A percentile compares a stretch with the other conserved stretches of the same genome.
phyloP scores from a whole-genome alignment of 768 basidiomycete genomes.

The Mrakia hoshinonis region DNA sequence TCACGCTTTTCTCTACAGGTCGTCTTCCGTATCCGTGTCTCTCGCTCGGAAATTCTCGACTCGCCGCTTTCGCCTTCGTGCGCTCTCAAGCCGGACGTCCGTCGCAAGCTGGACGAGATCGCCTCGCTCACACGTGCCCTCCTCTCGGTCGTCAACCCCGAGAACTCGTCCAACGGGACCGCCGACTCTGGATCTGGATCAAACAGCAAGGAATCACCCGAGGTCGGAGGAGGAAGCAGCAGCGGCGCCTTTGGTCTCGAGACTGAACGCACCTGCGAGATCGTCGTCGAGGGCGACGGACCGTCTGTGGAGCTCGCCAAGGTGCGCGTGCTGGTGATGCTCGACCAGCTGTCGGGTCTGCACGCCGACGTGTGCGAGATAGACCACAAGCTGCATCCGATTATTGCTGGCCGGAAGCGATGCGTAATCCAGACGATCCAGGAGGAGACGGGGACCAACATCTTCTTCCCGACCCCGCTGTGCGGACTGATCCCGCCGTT shows the following conservation, averaged over 20 bases:
- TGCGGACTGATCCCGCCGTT: conserved; percentile 58
- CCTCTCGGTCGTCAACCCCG: conserved; percentile 64
- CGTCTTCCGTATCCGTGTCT: conserved; percentile 76
- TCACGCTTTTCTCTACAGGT: conserved; percentile 51
- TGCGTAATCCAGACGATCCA: conserved; percentile 79
- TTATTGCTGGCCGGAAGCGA: conserved; percentile 83
- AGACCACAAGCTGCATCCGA: conserved; percentile 85
- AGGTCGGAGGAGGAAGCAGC: conserved; percentile 23
- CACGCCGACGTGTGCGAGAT: conserved; percentile 87
- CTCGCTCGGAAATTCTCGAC: conserved; percentile 88
- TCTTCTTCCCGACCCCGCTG: conserved; percentile 84
- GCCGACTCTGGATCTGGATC: conserved; percentile 25
- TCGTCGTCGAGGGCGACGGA: conserved; percentile 74
- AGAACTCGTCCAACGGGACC: conserved; percentile 4
- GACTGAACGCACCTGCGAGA: conserved; percentile 85
- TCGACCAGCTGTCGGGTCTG: conserved; percentile 90
- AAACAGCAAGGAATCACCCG: conserved; percentile 30
- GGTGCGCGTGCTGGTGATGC: conserved; percentile 80
- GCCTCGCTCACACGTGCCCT: conserved; percentile 85
- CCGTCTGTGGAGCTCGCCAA: conserved; percentile 87
- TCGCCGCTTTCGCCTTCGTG: conserved; percentile 47
- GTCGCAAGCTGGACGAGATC: conserved; percentile 82
- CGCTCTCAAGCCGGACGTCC: conserved; percentile 71
- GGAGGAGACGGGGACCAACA: conserved; percentile 94
- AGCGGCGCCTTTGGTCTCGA: conserved; percentile 62